Conservation (phyloP, 352 stramenopile species). For the Sclerospora graminicola region DNA sequence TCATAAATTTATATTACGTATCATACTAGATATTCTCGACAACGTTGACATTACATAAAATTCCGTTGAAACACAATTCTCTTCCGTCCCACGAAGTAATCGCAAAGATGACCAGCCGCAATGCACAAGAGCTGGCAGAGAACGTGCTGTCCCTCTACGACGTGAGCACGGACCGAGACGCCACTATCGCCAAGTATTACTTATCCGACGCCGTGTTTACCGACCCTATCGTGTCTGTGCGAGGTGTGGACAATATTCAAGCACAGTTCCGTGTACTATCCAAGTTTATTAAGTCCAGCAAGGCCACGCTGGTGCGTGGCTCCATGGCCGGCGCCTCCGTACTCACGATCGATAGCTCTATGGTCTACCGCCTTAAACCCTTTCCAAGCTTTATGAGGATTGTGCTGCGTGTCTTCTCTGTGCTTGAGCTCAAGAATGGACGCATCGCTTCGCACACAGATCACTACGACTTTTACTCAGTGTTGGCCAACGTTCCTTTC, state of each 20-base stretch:
- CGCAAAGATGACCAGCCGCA: constrained; percentile 43
- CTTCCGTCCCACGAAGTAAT: neutral
- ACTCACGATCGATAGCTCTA: constrained; percentile 73
- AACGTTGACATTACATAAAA: no score
- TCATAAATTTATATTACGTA: no score
- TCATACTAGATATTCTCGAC: no score
- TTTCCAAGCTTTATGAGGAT: constrained; percentile 67
- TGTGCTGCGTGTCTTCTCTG: constrained; percentile 65
- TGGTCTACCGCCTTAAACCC: constrained; percentile 63
- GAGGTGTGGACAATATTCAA: constrained; percentile 71
- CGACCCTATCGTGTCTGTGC: constrained; percentile 65
- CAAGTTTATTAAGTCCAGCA: constrained; percentile 67
- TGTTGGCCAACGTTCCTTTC: constrained; percentile 68
- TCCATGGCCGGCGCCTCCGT: constrained; percentile 73
- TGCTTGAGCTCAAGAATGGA: constrained; percentile 75
- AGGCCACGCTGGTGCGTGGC: constrained; percentile 68
- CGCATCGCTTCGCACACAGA: constrained; percentile 75
- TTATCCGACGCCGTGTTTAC: constrained; percentile 67
- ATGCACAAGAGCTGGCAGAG: constrained; percentile 67
- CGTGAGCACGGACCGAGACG: constrained; percentile 51
- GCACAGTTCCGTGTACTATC: constrained; percentile 74
- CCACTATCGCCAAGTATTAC: constrained; percentile 73
- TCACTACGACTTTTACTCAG: constrained; percentile 78
- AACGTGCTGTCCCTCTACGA: constrained; percentile 80
- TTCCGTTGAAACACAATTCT: neutral